Conservation (phyloP, 148 eudicot genomes). For the Pouteria glomerata region DNA sequence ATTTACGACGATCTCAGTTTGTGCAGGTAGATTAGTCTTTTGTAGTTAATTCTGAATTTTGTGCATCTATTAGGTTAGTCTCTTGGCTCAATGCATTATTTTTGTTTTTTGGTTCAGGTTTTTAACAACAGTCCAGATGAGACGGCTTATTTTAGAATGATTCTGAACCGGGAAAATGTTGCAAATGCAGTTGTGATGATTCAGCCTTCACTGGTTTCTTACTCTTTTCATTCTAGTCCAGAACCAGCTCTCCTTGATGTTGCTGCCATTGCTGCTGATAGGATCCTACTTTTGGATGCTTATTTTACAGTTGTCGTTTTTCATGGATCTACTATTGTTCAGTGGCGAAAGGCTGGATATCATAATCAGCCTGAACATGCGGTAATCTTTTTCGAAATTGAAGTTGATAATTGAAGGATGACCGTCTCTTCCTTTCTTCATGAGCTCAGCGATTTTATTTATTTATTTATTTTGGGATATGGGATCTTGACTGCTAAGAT, state of each 20-base stretch:
- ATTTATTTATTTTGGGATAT: too few relatives aligned
- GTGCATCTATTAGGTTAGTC: not conserved
- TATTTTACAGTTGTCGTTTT: slow-evolving; percentile 89
- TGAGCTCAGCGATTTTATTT: not conserved
- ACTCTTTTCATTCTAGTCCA: slow-evolving; percentile 72
- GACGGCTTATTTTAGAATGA: slow-evolving; percentile 95
- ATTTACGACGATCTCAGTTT: slow-evolving; percentile 90
- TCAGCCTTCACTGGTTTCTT: slow-evolving; percentile 90
- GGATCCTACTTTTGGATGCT: slow-evolving; percentile 79
- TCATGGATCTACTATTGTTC: slow-evolving; percentile 88
- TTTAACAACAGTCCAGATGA: slow-evolving; percentile 98
- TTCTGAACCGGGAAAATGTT: slow-evolving; percentile 88
- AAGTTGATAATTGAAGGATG: slow-evolving; percentile 3
- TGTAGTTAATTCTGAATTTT: not conserved
- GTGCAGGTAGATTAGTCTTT: slow-evolving; percentile 54
- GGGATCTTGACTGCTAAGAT: not conserved
- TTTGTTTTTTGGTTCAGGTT: slow-evolving; percentile 46
- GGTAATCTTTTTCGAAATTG: slow-evolving; percentile 35
- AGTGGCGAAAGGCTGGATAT: slow-evolving; percentile 95
- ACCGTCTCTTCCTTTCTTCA: not conserved
- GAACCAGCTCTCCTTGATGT: slow-evolving; percentile 93
- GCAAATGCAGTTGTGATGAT: slow-evolving; percentile 95
- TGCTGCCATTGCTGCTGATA: slow-evolving; percentile 74
- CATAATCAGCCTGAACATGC: slow-evolving; percentile 80
- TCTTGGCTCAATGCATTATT: slow-evolving; percentile 4